Conservation (phyloP, 169 alveolate genomes). For the Cryptosporidium ryanae region DNA sequence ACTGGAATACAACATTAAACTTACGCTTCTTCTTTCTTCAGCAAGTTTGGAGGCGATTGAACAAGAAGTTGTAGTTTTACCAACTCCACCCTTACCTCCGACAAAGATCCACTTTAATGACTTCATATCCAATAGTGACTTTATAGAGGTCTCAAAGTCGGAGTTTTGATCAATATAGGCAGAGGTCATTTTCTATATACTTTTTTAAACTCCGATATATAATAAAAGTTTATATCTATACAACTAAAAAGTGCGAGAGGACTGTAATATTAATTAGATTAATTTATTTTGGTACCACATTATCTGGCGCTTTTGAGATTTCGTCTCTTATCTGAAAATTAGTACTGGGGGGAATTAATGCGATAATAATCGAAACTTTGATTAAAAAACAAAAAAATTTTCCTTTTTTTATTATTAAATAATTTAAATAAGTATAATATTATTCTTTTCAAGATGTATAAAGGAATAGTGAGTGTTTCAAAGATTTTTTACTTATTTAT, state of each 20-base stretch:
- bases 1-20: not conserved
- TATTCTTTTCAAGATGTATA: not conserved
- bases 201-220: not conserved
- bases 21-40: conserved; percentile 91
- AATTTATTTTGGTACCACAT: not conserved
- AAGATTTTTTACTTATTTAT: not conserved
- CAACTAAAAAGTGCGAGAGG: not conserved
- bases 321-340: conserved; percentile 30
- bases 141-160: conserved; percentile 78
- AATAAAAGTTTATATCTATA: not conserved
- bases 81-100: conserved; percentile 99
- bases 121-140: conserved; percentile 75
- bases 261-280: not conserved
- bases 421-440: too few relatives aligned
- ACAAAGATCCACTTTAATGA: conserved; percentile 98
- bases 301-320: conserved; percentile 36
- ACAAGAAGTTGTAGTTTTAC: conserved; percentile 98
- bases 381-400: too few relatives aligned
- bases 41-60: conserved; percentile 94
- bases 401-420: too few relatives aligned
- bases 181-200: conserved; percentile 25
- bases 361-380: not conserved
- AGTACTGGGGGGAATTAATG: conserved; percentile 21
- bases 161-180: conserved; percentile 43
- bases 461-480: not conserved